Evolutionary conservation across 2,329 filamentous ascomycete species (phyloP), one percentile per base, ranked within the genome.

Genomic region (Colletotrichum aenigma): DNA sequence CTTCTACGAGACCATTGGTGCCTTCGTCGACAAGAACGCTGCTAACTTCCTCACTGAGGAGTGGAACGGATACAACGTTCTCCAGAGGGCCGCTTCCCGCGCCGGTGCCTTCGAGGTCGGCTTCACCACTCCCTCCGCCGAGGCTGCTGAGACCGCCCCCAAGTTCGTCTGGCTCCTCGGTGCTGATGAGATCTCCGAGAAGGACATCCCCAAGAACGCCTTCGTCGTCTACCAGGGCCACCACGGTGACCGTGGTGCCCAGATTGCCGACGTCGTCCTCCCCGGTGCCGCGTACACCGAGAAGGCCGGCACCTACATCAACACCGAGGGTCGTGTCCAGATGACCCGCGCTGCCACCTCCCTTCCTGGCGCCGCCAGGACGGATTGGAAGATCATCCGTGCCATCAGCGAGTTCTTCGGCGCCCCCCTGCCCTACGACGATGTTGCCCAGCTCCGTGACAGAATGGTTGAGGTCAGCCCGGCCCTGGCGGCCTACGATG

Each of bases 301-400:
- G 89, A 99, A 98, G 90, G 92, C 94, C 28, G 96, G 93, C 76
- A 99, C 97, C 60, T 99, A 98, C 83, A 92, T 99, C 87, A 99
- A 98, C 91, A 98, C 97, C 0, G 97, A 99, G 86, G 97, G 97
- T 72, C 95, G 97, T 81, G 95, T 97, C 26, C 97, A 99, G 88
- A 94, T 98, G 89, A 97, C 95, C 70, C 94, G 97, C 79, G 94
- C 95, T 64, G 97, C 97, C 34, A 97, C 96, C 48, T 94, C 94
- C 61, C 90, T 98, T 78, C 95, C 96, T 28, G 97, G 97, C 76
- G 97, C 96, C 69, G 93, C 96, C 72, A 93, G 97, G 82, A 96
- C 97, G 78, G 97, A 99, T 88, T 99, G 97, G 97, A 99, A 98
- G 92, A 98, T 99, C 82, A 93, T 99, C 80, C 95, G 97, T 78